Base-by-base conservation (phyloP, 169 alveolate genomes). In the Neospora caninum region DNA sequence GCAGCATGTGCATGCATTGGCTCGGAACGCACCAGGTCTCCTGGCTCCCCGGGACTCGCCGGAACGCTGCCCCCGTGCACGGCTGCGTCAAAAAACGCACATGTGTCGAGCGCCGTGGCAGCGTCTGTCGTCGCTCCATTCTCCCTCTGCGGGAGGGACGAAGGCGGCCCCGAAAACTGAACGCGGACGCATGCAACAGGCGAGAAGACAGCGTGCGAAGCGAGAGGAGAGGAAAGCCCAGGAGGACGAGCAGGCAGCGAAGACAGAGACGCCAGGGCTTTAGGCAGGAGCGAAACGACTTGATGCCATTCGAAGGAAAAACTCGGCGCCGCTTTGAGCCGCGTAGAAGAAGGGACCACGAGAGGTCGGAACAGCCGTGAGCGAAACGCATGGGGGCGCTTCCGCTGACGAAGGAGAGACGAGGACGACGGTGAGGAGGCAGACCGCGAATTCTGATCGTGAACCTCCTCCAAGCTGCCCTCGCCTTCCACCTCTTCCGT, bases 301-400 rank as follows among this genome's bases (percentile, higher is more conserved):
- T 78, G 86, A n/a, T 78, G 86, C 86, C 86, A 78, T n/a, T 78
- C 86, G n/a, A 78, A 78, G 45, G 45, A 38, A 25, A 78, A 78
- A 43, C 43, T 16, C 22, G 86, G 86, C 49, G 86, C 22, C 13
- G 86, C 86, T 29, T 13, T n/a, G 43, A 38, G 86, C 45, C 1
- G 27, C 43, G 10, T 1, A 78, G 29, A 43, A 78, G 45, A 43
- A n/a, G 45, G 1, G 86, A n/a, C 9, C 9, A 16, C 86, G 42
- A 13, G n/a, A 9, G 16, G 0, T 27, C 73, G 34, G 20, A 29
- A 29, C 4, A 64, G 31, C 7, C 73, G 73, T 29, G 7, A 64
- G 20, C 73, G 73, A 64, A 64, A 78, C 0, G 29, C 22, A n/a
- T 43, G 45, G 10, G 86, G n/a, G 39, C 10, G 86, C 27, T 43